These are phyloP conservation scores for Podaxis pistillaris DNA, from an alignment of 768 basidiomycete genomes.

Conservation along the genomic window DNA sequence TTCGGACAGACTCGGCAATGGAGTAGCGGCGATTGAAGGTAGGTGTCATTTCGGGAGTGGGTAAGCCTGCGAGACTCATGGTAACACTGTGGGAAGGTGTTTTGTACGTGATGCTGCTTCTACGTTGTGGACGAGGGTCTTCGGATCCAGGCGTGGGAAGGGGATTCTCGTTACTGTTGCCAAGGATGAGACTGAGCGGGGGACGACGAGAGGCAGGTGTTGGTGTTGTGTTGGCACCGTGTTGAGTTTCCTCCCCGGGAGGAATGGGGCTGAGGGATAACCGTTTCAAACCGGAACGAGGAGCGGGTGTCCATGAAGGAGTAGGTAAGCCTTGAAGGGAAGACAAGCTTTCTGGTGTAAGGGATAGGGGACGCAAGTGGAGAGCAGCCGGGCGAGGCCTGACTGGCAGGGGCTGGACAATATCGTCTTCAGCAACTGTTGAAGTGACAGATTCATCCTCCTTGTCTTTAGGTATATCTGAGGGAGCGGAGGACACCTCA, in stretches of 20 bases:
- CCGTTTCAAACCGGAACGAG: constrained; percentile 48
- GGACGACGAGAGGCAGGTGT: constrained; percentile 27
- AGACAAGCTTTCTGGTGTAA: constrained; percentile 53
- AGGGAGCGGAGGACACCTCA: constrained; percentile 14
- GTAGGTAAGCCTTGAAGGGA: constrained; percentile 44
- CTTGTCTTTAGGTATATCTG: constrained; percentile 27
- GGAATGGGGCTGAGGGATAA: constrained; percentile 43
- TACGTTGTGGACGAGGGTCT: constrained; percentile 39
- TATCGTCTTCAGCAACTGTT: constrained; percentile 25
- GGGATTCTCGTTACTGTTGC: constrained; percentile 26
- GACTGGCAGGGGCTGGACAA: constrained; percentile 35
- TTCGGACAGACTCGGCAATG: constrained; percentile 26
- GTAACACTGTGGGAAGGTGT: constrained; percentile 42
- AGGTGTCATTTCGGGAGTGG: constrained; percentile 77
- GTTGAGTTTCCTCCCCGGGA: constrained; percentile 28
- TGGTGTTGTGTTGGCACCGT: constrained; percentile 6
- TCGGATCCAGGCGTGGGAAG: constrained; percentile 25
- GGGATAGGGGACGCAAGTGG: constrained; percentile 69
- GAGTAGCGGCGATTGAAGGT: constrained; percentile 39
- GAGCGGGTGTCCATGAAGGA: constrained; percentile 51
- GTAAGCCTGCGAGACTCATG: constrained; percentile 43
- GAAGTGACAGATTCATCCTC: constrained; percentile 19
- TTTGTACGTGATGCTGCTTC: constrained; percentile 80
- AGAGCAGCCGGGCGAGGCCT: constrained; percentile 67
- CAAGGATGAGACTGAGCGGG: constrained; percentile 36